Conservation (phyloP, 164 flowering plant species). For the Umbilicus rupestris region DNA sequence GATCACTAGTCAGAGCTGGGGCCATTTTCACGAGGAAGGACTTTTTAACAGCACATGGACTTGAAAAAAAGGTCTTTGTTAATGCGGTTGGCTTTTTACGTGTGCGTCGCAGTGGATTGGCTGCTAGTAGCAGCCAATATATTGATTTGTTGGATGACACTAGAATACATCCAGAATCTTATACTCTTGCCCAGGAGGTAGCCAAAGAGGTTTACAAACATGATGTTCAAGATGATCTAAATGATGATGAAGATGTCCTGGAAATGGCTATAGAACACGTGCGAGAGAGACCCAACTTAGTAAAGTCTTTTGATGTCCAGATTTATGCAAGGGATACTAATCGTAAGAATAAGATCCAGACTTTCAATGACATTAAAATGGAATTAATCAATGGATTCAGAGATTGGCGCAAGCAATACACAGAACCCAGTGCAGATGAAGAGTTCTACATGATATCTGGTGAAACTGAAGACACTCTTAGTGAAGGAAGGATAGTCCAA, state of each 20-base stretch:
- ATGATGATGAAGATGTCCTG: constrained; percentile 74
- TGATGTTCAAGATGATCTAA: constrained; percentile 38
- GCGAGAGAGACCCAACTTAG: constrained; percentile 50
- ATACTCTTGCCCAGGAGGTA: constrained; percentile 72
- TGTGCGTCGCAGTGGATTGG: constrained; percentile 78
- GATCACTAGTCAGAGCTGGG: constrained; percentile 70
- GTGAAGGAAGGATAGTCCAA: constrained; percentile 79
- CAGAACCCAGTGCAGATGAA: constrained; percentile 74
- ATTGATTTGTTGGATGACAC: constrained; percentile 93
- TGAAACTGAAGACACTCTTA: constrained; percentile 74
- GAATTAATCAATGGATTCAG: constrained; percentile 81
- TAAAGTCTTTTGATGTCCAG: constrained; percentile 40
- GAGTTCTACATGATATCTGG: constrained; percentile 87
- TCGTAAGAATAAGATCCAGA: constrained; percentile 43
- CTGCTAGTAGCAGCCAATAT: constrained; percentile 60
- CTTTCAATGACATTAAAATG: constrained; percentile 54
- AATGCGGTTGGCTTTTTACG: constrained; percentile 92
- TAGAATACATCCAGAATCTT: constrained; percentile 93
- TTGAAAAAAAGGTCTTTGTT: constrained; percentile 77
- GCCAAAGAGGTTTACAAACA: constrained; percentile 65
- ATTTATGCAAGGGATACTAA: constrained; percentile 36
- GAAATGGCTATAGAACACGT: constrained; percentile 93
- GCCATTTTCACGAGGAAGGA: constrained; percentile 69
- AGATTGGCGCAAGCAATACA: constrained; percentile 64
- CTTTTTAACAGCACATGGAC: constrained; percentile 46